Percentiles rank a stretch among this genome's conserved stretches.
These are phyloP conservation scores for Phyllosticta citriasiana DNA, from an alignment of 2,329 filamentous ascomycete species.

Conservation along the genomic window DNA sequence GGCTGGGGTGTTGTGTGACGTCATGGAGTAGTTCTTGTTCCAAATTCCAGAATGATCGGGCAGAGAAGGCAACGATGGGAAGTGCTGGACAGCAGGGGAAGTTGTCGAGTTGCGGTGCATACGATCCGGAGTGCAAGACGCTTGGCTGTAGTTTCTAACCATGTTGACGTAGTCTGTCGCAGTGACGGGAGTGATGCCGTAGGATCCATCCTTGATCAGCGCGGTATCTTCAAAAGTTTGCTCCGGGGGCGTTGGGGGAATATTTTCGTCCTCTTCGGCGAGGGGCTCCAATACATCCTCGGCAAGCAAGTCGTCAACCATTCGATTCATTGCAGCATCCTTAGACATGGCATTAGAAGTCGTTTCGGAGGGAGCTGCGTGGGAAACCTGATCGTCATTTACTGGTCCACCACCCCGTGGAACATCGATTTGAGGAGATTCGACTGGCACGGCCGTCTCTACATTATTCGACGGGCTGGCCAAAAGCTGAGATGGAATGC, in stretches of 20 bases:
- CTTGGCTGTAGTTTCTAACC: conserved; percentile 25
- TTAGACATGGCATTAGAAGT: conserved; percentile 35
- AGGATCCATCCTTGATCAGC: conserved; percentile 22
- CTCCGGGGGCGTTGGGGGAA: conserved; percentile 37
- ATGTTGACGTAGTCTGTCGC: conserved; percentile 29
- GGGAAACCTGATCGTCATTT: conserved; percentile 26
- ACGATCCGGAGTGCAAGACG: conserved; percentile 14
- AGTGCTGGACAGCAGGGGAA: conserved; percentile 25
- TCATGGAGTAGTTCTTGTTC: conserved; percentile 24
- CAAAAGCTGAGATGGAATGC: conserved; percentile 40
- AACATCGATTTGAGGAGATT: not conserved
- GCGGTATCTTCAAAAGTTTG: conserved; percentile 34
- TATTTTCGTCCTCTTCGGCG: conserved; percentile 33
- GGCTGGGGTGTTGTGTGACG: conserved; percentile 21
- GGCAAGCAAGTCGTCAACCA: conserved; percentile 48
- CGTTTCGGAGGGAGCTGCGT: conserved; percentile 36
- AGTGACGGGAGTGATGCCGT: conserved; percentile 20
- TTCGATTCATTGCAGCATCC: conserved; percentile 44
- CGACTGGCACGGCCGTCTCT: conserved; percentile 23
- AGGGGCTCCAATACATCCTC: conserved; percentile 31
- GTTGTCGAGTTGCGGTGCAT: conserved; percentile 23
- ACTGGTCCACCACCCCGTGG: conserved; percentile 18
- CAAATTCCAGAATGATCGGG: conserved; percentile 29
- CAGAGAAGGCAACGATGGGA: conserved; percentile 25
- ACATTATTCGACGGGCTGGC: conserved; percentile 32